These are phyloP conservation scores for Calonectria hawksworthii DNA, from an alignment of 2,329 filamentous ascomycete genomes.

Conservation along the genomic window DNA sequence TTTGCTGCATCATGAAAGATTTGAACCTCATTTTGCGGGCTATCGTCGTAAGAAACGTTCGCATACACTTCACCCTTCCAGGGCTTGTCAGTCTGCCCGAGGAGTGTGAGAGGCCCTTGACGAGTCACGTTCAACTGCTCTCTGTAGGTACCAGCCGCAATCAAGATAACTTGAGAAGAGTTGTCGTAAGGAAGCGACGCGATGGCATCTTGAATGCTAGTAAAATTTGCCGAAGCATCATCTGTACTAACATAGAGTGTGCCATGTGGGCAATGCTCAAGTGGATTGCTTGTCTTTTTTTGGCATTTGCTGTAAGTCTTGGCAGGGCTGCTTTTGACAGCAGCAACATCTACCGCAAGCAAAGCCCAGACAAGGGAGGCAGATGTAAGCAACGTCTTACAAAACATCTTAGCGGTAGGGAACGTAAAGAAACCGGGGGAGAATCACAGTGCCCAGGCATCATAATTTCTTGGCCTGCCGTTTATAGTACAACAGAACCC, in stretches of 20 bases:
- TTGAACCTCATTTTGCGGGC: conserved; percentile 61
- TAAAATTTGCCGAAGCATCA: conserved; percentile 51
- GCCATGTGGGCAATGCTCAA: conserved; percentile 52
- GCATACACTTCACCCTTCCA: conserved; percentile 48
- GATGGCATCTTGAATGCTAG: conserved; percentile 55
- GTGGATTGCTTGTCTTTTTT: conserved; percentile 16
- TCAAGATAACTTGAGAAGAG: conserved; percentile 60
- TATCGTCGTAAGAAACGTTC: conserved; percentile 58
- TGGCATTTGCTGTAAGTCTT: conserved; percentile 25
- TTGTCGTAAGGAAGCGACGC: conserved; percentile 49
- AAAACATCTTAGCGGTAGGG: not conserved
- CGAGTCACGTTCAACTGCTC: conserved; percentile 77
- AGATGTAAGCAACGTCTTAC: not conserved
- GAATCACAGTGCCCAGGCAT: not conserved
- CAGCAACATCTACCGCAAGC: not conserved
- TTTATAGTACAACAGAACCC: not conserved
- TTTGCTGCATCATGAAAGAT: conserved; percentile 70
- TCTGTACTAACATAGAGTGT: conserved; percentile 55
- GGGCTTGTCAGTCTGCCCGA: conserved; percentile 65
- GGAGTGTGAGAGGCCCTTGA: conserved; percentile 69
- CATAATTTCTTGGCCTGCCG: not conserved
- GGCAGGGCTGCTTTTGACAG: not conserved
- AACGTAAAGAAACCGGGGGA: not conserved
- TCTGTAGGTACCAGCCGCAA: conserved; percentile 70
- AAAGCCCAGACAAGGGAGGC: not conserved